Evolutionary conservation across 768 basidiomycete genomes (phyloP), one percentile per base, ranked within the genome.

Genomic region (Podaxis pistillaris): DNA sequence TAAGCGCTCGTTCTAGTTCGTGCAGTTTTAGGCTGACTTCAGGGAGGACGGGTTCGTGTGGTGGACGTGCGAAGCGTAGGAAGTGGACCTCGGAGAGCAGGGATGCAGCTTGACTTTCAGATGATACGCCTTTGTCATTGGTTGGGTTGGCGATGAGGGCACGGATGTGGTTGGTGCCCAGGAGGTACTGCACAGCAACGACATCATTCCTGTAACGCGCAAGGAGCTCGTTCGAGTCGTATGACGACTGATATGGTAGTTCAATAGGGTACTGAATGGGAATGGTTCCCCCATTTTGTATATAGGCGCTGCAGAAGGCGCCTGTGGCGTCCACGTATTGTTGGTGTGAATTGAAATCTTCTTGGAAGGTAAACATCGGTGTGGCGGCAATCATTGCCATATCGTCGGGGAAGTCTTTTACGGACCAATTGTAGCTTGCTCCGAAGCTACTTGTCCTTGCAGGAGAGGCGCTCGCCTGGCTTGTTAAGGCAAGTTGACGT

Each of bases 181-280:
- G 82, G 3, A 90, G 75, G 69, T 91, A 93, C 68, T 92, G 90
- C 62, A 86, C 80, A 40, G 78, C 78, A 57, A 91, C 79, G 37
- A 92, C 88, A 47, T 83, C 77, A 50, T 76, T 70, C 69, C 89
- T 80, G 70, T 93, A 92, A 58, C 86, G 68, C 11, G 69, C 63
- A 44, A 80, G 63, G 5, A 76, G 70, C 1, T 70, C 53, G 60
- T 76, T 69, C 55, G 73, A 54, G n/a, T 73, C 8, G 57, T 46
- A 19, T 46, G 44, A 6, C 19, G 19, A n/a, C n/a, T 46, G 33
- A 46, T 19, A 13, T 17, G 44, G 44, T 15, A 33, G 33, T 9
- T 46, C 44, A 19, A 46, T 17, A 22, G 66, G 49, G 52, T 63
- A 63, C 47, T 52, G 62, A 57, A 55, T 36, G 56, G 46, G 28